phyloP scores from a whole-genome alignment of 2,329 filamentous ascomycete species.

The Aspergillus tamarii region DNA sequence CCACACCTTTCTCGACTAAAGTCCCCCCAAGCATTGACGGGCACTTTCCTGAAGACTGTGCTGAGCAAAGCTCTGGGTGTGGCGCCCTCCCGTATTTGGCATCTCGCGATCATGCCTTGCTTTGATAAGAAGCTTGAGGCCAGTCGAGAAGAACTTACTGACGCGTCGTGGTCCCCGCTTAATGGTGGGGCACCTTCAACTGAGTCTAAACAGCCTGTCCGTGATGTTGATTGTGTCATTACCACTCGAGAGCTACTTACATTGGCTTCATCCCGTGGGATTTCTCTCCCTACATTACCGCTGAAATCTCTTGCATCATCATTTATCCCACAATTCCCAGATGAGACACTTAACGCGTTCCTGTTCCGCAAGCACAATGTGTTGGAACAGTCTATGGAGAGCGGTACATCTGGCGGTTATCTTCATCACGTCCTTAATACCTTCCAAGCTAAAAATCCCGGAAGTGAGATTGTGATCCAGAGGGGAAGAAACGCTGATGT shows the following conservation, averaged over 20 bases:
- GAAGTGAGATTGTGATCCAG: conserved; percentile 69
- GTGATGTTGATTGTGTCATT: conserved; percentile 97
- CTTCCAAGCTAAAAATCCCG: conserved; percentile 70
- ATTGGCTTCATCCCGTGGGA: conserved; percentile 76
- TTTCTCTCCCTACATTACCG: conserved; percentile 76
- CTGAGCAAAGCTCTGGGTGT: conserved; percentile 74
- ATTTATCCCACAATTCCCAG: conserved; percentile 68
- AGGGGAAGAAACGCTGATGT: conserved; percentile 90
- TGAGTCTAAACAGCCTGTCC: conserved; percentile 54
- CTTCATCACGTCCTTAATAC: conserved; percentile 81
- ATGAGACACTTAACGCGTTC: conserved; percentile 69
- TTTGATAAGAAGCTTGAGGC: conserved; percentile 99
- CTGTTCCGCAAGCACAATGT: conserved; percentile 64
- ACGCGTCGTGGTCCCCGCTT: conserved; percentile 65
- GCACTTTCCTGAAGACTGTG: conserved; percentile 85
- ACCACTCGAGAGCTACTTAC: conserved; percentile 93
- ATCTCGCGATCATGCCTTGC: conserved; percentile 95
- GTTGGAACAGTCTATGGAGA: conserved; percentile 51
- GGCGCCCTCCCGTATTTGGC: conserved; percentile 82
- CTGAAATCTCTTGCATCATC: conserved; percentile 55
- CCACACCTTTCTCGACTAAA: conserved; percentile 90
- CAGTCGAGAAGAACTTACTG: conserved; percentile 87
- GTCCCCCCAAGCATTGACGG: conserved; percentile 89
- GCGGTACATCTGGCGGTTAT: conserved; percentile 86
- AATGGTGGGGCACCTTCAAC: conserved; percentile 32